phyloP scores from a whole-genome alignment of 1,139 yeast genomes.

The Zygoascus meyerae region DNA sequence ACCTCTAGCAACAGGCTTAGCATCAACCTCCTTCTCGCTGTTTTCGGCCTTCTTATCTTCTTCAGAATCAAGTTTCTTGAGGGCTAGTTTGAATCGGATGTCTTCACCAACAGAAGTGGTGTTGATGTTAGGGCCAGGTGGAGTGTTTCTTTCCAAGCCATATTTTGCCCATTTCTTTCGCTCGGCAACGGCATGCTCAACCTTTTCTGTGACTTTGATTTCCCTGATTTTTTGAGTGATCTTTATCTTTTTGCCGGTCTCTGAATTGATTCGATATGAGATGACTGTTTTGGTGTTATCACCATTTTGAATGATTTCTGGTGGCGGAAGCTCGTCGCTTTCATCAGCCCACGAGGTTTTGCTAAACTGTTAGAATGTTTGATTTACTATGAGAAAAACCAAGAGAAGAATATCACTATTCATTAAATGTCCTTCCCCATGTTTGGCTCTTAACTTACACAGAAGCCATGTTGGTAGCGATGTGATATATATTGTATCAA shows the following conservation, averaged over 20 bases:
- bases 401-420: too few relatives aligned
- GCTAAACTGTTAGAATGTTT: conserved; percentile 3
- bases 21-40: conserved; percentile 47
- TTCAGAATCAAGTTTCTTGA: conserved; percentile 26
- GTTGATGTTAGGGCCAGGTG: conserved; percentile 86
- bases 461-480: too few relatives aligned
- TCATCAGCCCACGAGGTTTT: conserved; percentile 10
- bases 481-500: too few relatives aligned
- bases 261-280: conserved; percentile 61
- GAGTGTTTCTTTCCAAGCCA: conserved; percentile 72
- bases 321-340: conserved; percentile 30
- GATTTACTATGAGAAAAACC: neutral
- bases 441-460: too few relatives aligned
- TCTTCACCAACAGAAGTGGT: conserved; percentile 83
- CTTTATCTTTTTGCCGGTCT: conserved; percentile 78
- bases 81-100: conserved; percentile 40
- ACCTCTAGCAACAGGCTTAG: conserved; percentile 43
- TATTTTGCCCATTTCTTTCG: conserved; percentile 52
- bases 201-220: conserved; percentile 71
- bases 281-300: conserved; percentile 91
- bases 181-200: conserved; percentile 44
- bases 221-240: conserved; percentile 81
- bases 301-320: conserved; percentile 66
- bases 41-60: conserved; percentile 44
- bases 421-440: too few relatives aligned